Evolutionary conservation across 2,329 filamentous ascomycete species (phyloP), one percentile per base, ranked within the genome.

Genomic region (Xylariaceae sp.): DNA sequence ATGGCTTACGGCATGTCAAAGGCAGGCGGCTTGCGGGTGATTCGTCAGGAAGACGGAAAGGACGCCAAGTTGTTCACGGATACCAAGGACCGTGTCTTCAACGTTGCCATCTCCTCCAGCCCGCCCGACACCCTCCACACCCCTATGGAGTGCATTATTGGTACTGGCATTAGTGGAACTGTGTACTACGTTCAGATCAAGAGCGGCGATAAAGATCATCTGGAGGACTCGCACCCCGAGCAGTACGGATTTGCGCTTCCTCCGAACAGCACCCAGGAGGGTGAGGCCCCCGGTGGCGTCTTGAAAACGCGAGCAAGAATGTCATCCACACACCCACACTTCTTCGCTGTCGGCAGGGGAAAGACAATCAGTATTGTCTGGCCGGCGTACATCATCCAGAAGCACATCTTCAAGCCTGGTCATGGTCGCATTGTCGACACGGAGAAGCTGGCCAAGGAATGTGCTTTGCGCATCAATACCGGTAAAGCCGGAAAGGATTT

Each of bases 401-500:
- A 79, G 52, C 71, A 73, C 31, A 64, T 78, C 24, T 74, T 81
- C 60, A 79, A 78, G 58, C 62, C 72, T 31, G 75, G 72, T 18
- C 72, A 77, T 45, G 76, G 80, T 47, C 75, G 76, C 27, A 66
- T 79, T 33, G 87, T 94, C 40, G 84, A 95, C 55, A 92, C 85
- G 0, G 88, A 94, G 56, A 83, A 79, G 53, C 87, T 94, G 43
- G 76, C 92, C 45, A 80, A 81, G 53, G 83, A 95, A 55, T 89
- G 85, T 52, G 84, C 84, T 31, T 68, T 96, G 45, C 93, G 89
- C 62, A 94, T 98, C 60, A 87, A 90, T 48, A 96, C 89, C 42
- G 92, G 90, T 48, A 98, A 98, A 67, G 90, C 92, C 45, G 92
- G 89, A 43, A 98, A 98, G 61, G 92, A 98, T 58, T 98, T 98